Evolutionary conservation across 371 early-diverging fungal species (phyloP), one percentile per base, ranked within the genome.

Genomic region (Mortierella polycephala): DNA sequence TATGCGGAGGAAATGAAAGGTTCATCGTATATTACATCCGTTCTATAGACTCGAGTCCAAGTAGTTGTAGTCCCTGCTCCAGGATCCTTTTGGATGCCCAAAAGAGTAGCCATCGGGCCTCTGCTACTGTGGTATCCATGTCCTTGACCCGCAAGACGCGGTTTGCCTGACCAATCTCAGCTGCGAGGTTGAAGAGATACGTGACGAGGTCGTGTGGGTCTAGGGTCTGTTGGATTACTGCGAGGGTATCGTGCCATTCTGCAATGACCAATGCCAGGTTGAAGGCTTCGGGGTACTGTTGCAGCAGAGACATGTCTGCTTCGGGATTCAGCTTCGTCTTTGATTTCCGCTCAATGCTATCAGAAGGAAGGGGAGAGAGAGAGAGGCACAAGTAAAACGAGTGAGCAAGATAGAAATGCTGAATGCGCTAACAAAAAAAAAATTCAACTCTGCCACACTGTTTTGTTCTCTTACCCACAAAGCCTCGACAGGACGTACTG

Each of bases 121-220:
- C 70, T 0, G 98, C 96, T 44, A 95, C 62, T 0, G 91, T 83
- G 49, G 82, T 57, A 39, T 90, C 87, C 74, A 86, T 83, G 67
- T 84, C 90, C 63, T 87, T 85, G 40, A 99, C 99, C 57, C 89
- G 84, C 45, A 98, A 67, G 5, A 71, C 81, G 21, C 88, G 85
- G 67, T 92, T 88, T 6, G 95, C 90, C 7, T 89, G 85, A 50
- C 94, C 93, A 18, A 95, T 88, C 23, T 84, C 82, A 58, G 91
- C 92, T n/a, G 91, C 85, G 12, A 99, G 83, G 62, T 90, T 87
- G 71, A 97, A 89, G 20, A 95, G 76, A 84, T 96, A 98, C 30
- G 88, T 86, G 1, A 96, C 94, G 46, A 98, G 75, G 7, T 82
- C 87, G 74, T 87, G 92, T 0, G 98, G 98, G 82, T 99, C 99